Conservation (phyloP, 345 rosid species). For the Ceriops decandra region DNA sequence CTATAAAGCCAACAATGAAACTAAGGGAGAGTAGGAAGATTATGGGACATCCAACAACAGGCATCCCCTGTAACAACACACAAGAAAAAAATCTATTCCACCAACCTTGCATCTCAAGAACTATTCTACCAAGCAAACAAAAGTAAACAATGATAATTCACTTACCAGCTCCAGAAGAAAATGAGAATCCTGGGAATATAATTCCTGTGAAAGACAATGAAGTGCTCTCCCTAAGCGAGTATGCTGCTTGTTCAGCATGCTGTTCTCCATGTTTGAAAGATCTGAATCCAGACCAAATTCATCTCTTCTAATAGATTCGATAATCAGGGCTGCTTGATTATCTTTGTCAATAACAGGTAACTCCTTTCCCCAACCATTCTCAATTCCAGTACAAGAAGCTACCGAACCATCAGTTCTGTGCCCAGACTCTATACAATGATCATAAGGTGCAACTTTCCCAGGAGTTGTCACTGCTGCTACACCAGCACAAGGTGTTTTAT, state of each 20-base stretch:
- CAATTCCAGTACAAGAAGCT: slow-evolving; percentile 29
- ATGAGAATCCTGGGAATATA: slow-evolving; percentile 97
- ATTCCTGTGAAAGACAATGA: slow-evolving; percentile 93
- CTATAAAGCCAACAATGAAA: too few relatives aligned
- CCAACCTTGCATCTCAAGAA: background rate
- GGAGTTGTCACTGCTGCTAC: slow-evolving; percentile 17
- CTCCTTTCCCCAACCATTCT: slow-evolving; percentile 17
- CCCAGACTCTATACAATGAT: slow-evolving; percentile 29
- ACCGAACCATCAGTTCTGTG: slow-evolving; percentile 19
- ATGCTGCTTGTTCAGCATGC: slow-evolving; percentile 86
- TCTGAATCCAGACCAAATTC: slow-evolving; percentile 80
- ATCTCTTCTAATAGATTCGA: slow-evolving; percentile 76
- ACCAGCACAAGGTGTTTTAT: slow-evolving; percentile 25
- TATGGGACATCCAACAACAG: too few relatives aligned
- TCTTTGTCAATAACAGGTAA: slow-evolving; percentile 28
- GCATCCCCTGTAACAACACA: too few relatives aligned
- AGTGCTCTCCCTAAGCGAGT: slow-evolving; percentile 99
- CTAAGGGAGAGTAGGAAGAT: too few relatives aligned
- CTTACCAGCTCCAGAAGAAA: slow-evolving; percentile 98
- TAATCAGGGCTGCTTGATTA: slow-evolving; percentile 43
- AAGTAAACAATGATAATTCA: background rate
- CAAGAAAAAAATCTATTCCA: too few relatives aligned
- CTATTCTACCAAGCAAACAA: background rate
- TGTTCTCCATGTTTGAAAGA: slow-evolving; percentile 60
- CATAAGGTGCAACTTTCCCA: slow-evolving; percentile 16